Evolutionary conservation across 2,329 filamentous ascomycete genomes (phyloP).

Genomic region (Aspergillus sp.): DNA sequence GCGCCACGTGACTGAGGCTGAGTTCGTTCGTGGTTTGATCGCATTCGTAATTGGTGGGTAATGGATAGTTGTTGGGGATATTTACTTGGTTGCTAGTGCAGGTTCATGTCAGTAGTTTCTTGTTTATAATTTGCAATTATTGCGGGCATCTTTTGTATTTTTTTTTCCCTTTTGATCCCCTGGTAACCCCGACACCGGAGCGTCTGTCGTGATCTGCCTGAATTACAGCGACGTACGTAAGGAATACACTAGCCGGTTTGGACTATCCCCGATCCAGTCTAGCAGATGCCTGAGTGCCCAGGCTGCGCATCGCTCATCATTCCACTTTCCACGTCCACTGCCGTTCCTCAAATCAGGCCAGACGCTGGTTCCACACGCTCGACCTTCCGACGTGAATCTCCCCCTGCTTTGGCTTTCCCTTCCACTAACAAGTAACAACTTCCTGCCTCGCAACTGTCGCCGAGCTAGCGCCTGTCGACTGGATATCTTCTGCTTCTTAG

Average conservation of each 20-base stretch:
- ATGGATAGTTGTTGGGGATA: too few species aligned
- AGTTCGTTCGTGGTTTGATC: background rate
- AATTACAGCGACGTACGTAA: constrained; percentile 4
- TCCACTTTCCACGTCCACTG: background rate
- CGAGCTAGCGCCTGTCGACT: constrained; percentile 22
- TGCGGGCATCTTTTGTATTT: too few species aligned
- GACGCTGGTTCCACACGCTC: constrained; percentile 15
- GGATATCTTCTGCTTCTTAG: constrained; percentile 19
- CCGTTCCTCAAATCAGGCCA: constrained; percentile 7
- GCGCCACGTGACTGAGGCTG: constrained; percentile 7
- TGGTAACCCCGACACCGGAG: constrained; percentile 16
- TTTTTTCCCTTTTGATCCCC: background rate
- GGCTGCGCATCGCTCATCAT: constrained; percentile 16
- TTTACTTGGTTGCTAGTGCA: too few species aligned
- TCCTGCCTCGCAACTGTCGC: constrained; percentile 15
- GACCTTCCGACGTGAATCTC: constrained; percentile 26
- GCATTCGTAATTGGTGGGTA: background rate
- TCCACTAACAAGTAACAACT: constrained; percentile 13
- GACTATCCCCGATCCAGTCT: constrained; percentile 4
- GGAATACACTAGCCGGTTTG: background rate
- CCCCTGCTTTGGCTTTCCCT: constrained; percentile 12
- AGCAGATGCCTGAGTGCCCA: constrained; percentile 22
- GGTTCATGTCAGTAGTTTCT: too few species aligned
- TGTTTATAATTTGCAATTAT: too few species aligned
- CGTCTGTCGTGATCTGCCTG: constrained; percentile 16